A percentile compares a stretch with the other conserved stretches of the same genome.
Evolutionary conservation across 2,329 filamentous ascomycete species (phyloP).

Genomic region (Phaeoacremonium minimum): DNA sequence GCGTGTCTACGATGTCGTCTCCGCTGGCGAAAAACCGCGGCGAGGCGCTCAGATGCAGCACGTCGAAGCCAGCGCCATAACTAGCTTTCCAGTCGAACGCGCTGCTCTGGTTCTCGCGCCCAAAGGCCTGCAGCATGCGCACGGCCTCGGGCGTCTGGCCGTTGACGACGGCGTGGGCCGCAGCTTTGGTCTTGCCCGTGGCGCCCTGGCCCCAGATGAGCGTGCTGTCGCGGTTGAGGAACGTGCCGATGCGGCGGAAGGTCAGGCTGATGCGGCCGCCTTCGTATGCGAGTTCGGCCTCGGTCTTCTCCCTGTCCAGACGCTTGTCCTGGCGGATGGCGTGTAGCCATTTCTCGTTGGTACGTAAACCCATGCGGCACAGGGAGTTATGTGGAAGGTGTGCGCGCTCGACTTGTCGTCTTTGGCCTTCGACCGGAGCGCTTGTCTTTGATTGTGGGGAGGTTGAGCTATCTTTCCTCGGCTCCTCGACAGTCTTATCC

Average conservation of each 20-base stretch:
- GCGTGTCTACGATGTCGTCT: constrained; percentile 42
- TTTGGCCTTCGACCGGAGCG: constrained; percentile 14
- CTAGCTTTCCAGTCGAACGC: constrained; percentile 69
- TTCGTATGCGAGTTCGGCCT: constrained; percentile 65
- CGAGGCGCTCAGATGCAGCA: constrained; percentile 60
- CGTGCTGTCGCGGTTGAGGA: constrained; percentile 52
- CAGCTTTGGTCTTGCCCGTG: constrained; percentile 56
- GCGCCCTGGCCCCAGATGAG: constrained; percentile 93
- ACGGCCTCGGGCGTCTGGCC: constrained; percentile 63
- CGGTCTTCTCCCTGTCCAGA: constrained; percentile 58
- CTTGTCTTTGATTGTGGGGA: not conserved
- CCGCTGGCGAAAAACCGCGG: constrained; percentile 46
- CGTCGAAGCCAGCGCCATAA: constrained; percentile 83
- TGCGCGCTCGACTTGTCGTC: constrained; percentile 61
- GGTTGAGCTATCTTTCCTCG: not conserved
- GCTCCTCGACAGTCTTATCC: not conserved
- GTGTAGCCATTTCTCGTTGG: constrained; percentile 87
- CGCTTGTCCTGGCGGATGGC: constrained; percentile 88
- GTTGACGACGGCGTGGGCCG: constrained; percentile 63
- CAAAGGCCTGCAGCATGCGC: constrained; percentile 73
- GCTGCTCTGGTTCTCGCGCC: constrained; percentile 72
- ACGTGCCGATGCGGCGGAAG: constrained; percentile 86
- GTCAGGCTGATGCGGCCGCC: constrained; percentile 87
- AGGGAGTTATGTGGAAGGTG: constrained; percentile 84
- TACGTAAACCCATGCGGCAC: constrained; percentile 73